Percentiles rank a stretch among this genome's conserved stretches.
Conservation (phyloP, 495 filamentous ascomycete genomes). For the Baudoinia panamericana region DNA sequence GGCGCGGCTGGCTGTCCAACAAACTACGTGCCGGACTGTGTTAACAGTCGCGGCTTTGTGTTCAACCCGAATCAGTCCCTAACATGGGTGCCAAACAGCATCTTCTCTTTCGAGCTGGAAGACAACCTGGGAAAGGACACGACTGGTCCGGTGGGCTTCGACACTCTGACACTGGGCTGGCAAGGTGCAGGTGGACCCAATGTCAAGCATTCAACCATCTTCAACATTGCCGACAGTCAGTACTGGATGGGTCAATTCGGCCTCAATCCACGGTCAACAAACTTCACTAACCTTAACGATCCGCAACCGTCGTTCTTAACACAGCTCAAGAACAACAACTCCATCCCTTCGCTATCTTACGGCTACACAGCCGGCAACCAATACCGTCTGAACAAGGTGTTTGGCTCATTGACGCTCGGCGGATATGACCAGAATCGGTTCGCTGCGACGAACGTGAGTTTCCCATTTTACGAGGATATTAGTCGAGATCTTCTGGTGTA, state of each 20-base stretch:
- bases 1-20: slow-evolving; percentile 37
- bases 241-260: slow-evolving; percentile 49
- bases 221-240: slow-evolving; percentile 40
- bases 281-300: slow-evolving; percentile 27
- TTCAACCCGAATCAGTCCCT: slow-evolving; percentile 39
- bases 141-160: slow-evolving; percentile 48
- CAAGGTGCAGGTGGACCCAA: slow-evolving; percentile 24
- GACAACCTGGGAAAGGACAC: slow-evolving; percentile 37
- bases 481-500: slow-evolving; percentile 42
- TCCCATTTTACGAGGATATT: slow-evolving; percentile 37
- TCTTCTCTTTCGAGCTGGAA: slow-evolving; percentile 42
- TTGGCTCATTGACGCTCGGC: slow-evolving; percentile 47
- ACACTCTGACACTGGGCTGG: slow-evolving; percentile 33
- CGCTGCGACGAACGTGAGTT: slow-evolving; percentile 39
- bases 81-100: slow-evolving; percentile 43
- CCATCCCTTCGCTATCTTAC: slow-evolving; percentile 49
- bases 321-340: slow-evolving; percentile 35
- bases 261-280: slow-evolving; percentile 33
- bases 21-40: slow-evolving; percentile 23
- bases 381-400: slow-evolving; percentile 42
- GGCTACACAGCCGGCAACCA: slow-evolving; percentile 56
- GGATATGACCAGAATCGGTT: slow-evolving; percentile 52
- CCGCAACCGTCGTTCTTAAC: slow-evolving; percentile 20
- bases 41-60: slow-evolving; percentile 36
- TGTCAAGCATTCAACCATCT: slow-evolving; percentile 34